Evolutionary conservation across 371 early-diverging fungal species (phyloP).

Genomic region (Synchytrium microbalum): DNA sequence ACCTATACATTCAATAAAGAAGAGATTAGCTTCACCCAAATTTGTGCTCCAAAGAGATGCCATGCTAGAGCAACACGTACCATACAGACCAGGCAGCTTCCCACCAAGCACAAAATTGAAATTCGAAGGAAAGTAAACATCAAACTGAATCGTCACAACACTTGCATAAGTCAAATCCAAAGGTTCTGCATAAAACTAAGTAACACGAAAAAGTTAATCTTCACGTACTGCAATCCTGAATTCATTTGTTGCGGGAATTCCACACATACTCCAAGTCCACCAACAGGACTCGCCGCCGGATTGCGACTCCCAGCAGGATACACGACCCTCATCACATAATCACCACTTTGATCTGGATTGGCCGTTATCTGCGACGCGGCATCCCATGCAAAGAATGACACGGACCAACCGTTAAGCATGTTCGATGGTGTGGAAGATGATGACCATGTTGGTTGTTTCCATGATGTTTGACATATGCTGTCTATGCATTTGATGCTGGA

Average conservation of each 20-base stretch:
- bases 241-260: neutral
- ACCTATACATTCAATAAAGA: neutral
- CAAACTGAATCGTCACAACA: neutral
- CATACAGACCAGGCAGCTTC: slow-evolving; percentile 10
- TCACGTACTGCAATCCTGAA: neutral
- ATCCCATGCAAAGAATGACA: neutral
- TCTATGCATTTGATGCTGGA: neutral
- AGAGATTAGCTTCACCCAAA: neutral
- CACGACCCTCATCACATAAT: neutral
- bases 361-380: neutral
- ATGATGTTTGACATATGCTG: neutral
- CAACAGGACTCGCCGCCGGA: neutral
- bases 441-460: neutral
- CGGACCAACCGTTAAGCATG: neutral
- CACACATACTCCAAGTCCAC: slow-evolving; percentile 9
- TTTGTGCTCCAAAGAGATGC: no score
- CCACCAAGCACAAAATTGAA: slow-evolving; percentile 9
- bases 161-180: slow-evolving; percentile 6
- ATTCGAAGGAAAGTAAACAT: neutral
- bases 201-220: neutral
- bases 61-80: slow-evolving; percentile 1
- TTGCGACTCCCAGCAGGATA: slow-evolving; percentile 9
- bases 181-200: slow-evolving; percentile 5
- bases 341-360: neutral
- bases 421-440: neutral